Percentiles rank a stretch among this genome's conserved stretches.
These are phyloP conservation scores for Phytophthora capsici DNA, from an alignment of 352 stramenopile genomes.

Conservation along the genomic window DNA sequence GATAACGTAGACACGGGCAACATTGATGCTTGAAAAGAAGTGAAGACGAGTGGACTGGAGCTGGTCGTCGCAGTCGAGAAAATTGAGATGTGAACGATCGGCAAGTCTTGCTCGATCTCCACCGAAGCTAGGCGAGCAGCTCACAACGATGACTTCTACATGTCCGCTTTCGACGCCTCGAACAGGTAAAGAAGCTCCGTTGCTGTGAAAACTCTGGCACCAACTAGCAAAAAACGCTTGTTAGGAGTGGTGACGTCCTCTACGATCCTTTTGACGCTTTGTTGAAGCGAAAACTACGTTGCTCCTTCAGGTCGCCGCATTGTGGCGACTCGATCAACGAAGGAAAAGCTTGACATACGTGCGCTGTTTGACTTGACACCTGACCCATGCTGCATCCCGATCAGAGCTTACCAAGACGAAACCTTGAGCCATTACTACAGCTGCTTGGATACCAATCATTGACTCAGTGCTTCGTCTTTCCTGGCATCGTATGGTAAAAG, in stretches of 20 bases:
- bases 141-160: conserved; percentile 35
- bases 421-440: conserved; percentile 25
- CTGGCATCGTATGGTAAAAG: conserved; percentile 17
- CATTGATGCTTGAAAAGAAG: conserved; percentile 25
- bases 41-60: conserved; percentile 11
- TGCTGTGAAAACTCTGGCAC: conserved; percentile 5
- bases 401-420: conserved; percentile 12
- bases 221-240: neutral
- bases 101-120: neutral
- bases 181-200: conserved; percentile 34
- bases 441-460: conserved; percentile 17
- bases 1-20: conserved; percentile 27
- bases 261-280: conserved; percentile 27
- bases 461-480: conserved; percentile 15
- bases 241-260: conserved; percentile 2
- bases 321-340: conserved; percentile 11
- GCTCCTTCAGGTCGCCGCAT: conserved; percentile 21
- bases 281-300: conserved; percentile 22
- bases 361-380: conserved; percentile 2
- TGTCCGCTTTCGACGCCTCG: conserved; percentile 24
- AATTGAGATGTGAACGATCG: conserved; percentile 43
- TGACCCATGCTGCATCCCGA: neutral
- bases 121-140: conserved; percentile 11
- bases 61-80: conserved; percentile 23
- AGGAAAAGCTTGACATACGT: conserved; percentile 8